Percentiles rank a stretch among this genome's conserved stretches.
Evolutionary conservation across 495 filamentous ascomycete genomes (phyloP).

Genomic region (Penicillium angulare): DNA sequence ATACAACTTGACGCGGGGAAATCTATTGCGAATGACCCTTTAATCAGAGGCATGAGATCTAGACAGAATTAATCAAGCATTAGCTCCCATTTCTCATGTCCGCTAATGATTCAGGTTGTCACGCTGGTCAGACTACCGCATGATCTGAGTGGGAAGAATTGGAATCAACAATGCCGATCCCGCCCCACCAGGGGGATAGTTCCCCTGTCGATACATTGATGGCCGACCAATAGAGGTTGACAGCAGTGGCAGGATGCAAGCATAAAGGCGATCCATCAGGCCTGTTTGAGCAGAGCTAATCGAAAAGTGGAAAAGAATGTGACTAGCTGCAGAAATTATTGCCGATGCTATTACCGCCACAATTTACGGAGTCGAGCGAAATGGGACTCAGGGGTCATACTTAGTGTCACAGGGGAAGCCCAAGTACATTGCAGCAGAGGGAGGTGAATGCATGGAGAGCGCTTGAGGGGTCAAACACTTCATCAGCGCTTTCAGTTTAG

Average conservation of each 20-base stretch:
- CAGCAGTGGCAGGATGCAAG: background rate
- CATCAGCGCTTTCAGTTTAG: too few species aligned
- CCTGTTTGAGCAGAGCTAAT: constrained; percentile 9
- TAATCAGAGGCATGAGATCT: background rate
- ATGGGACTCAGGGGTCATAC: constrained; percentile 24
- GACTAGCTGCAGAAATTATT: constrained; percentile 22
- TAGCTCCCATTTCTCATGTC: background rate
- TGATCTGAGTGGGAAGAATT: constrained; percentile 19
- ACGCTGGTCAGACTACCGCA: constrained; percentile 16
- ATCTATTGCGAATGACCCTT: constrained; percentile 18
- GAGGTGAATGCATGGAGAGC: background rate
- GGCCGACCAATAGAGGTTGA: constrained; percentile 3
- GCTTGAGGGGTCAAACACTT: too few species aligned
- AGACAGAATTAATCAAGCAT: background rate
- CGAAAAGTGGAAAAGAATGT: constrained; percentile 22
- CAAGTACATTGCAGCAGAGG: too few species aligned
- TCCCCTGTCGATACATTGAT: constrained; percentile 12
- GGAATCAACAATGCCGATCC: constrained; percentile 21
- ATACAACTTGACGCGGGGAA: constrained; percentile 25
- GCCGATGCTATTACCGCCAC: constrained; percentile 25
- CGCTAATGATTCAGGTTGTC: constrained; percentile 9
- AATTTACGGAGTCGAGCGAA: constrained; percentile 2
- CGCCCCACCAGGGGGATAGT: constrained; percentile 15
- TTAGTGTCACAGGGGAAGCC: constrained; percentile 4
- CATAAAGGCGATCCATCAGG: constrained; percentile 9